A percentile compares a stretch with the other conserved stretches of the same genome.
These are phyloP conservation scores for Candida tetrigidarum DNA, from an alignment of 1,139 yeast species.

Conservation along the genomic window DNA sequence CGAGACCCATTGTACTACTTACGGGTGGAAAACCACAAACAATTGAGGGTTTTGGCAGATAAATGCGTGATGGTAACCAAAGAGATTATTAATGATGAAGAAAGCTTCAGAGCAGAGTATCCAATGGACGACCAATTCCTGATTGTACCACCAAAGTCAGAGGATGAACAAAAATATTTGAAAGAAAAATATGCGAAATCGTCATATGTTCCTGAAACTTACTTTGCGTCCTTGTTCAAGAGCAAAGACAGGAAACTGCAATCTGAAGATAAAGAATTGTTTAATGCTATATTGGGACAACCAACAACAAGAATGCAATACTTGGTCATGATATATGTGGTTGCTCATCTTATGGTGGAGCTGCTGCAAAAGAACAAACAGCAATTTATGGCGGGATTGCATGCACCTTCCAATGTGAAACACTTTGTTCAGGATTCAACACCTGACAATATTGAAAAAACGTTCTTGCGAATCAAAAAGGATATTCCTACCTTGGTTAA, in stretches of 20 bases:
- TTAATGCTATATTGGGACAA: constrained; percentile 29
- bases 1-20: constrained; percentile 42
- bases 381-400: constrained; percentile 26
- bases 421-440: constrained; percentile 41
- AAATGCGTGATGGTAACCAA: constrained; percentile 31
- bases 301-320: constrained; percentile 33
- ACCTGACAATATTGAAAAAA: constrained; percentile 28
- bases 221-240: constrained; percentile 37
- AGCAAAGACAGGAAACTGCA: constrained; percentile 20
- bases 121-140: constrained; percentile 23
- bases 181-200: constrained; percentile 25
- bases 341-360: constrained; percentile 36
- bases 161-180: constrained; percentile 23
- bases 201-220: constrained; percentile 41
- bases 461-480: constrained; percentile 30
- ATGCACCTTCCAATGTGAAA: constrained; percentile 34
- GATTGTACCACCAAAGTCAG: constrained; percentile 21
- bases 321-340: constrained; percentile 37
- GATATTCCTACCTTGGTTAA: constrained; percentile 29
- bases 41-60: constrained; percentile 26
- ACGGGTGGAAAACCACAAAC: constrained; percentile 25
- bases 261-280: constrained; percentile 30
- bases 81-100: constrained; percentile 37
- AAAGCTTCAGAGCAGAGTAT: constrained; percentile 18
- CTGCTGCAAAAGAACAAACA: constrained; percentile 27